Conservation (phyloP, 441 rosid genomes). For the Theobroma grandiflorum region DNA sequence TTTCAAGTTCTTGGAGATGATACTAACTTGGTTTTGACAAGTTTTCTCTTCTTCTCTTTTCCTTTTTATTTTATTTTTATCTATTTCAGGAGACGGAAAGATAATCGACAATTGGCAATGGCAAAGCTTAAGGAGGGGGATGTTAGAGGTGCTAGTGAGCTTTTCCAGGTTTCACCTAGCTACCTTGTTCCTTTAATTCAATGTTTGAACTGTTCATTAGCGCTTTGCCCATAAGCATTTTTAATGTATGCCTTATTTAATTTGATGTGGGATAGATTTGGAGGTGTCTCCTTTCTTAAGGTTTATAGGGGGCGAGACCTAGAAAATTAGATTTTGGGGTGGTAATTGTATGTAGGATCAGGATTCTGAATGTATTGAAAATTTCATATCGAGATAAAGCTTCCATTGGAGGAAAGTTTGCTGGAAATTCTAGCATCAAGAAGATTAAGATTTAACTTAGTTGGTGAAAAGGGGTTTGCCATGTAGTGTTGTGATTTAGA, state of each 20-base stretch:
- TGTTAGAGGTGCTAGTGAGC: slow-evolving; percentile 67
- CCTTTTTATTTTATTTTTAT: background rate
- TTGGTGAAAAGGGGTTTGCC: background rate
- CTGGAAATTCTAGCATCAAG: background rate
- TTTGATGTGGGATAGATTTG: background rate
- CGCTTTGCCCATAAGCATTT: background rate
- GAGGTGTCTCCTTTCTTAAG: background rate
- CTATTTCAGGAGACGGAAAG: slow-evolving; percentile 62
- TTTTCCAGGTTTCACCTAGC: slow-evolving; percentile 63
- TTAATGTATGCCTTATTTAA: background rate
- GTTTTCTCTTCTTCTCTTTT: too few species aligned
- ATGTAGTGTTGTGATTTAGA: background rate
- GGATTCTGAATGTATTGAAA: background rate
- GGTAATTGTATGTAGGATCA: background rate
- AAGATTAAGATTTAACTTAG: background rate
- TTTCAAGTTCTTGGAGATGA: background rate
- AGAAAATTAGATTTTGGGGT: background rate
- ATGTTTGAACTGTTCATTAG: background rate
- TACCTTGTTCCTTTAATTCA: background rate
- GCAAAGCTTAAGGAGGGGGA: slow-evolving; percentile 74
- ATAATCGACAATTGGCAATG: slow-evolving; percentile 71
- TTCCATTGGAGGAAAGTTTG: background rate
- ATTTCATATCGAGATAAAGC: background rate
- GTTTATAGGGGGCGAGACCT: background rate
- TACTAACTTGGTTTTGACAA: background rate